Conservation (phyloP, 2,329 filamentous ascomycete genomes). For the Daldinia sp. region DNA sequence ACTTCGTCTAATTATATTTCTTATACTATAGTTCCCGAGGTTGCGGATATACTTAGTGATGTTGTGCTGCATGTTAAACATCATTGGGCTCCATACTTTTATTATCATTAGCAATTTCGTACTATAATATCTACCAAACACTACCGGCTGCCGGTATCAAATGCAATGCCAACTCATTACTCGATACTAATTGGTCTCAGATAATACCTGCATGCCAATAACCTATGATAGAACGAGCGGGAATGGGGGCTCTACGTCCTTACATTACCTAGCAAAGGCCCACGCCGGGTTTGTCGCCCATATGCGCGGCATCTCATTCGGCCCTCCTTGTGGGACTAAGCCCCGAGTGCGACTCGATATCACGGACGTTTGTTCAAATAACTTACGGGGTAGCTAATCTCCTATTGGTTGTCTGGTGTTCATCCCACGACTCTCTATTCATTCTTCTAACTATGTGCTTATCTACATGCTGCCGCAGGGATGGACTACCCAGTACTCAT, state of each 20-base stretch:
- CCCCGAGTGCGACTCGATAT: constrained; percentile 12
- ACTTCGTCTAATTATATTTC: not conserved
- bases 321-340: not conserved
- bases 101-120: constrained; percentile 35
- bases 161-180: constrained; percentile 39
- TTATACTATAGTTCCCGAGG: not conserved
- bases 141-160: constrained; percentile 21
- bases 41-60: not conserved
- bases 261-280: constrained; percentile 21
- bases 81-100: constrained; percentile 8
- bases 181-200: constrained; percentile 38
- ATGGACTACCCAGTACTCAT: not conserved
- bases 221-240: constrained; percentile 30
- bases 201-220: constrained; percentile 34
- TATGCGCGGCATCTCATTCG: constrained; percentile 21
- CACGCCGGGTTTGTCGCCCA: constrained; percentile 14
- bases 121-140: constrained; percentile 30
- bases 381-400: not conserved
- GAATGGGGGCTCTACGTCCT: constrained; percentile 25
- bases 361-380: constrained; percentile 24
- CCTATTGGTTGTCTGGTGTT: constrained; percentile 8
- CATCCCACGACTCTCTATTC: constrained; percentile 1
- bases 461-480: not conserved
- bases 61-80: not conserved
- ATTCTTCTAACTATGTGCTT: not conserved